A percentile compares a stretch with the other conserved stretches of the same genome.
These are phyloP conservation scores for Saccharomyces kudriavzevii DNA, from an alignment of 805 yeast genomes.

Conservation along the genomic window DNA sequence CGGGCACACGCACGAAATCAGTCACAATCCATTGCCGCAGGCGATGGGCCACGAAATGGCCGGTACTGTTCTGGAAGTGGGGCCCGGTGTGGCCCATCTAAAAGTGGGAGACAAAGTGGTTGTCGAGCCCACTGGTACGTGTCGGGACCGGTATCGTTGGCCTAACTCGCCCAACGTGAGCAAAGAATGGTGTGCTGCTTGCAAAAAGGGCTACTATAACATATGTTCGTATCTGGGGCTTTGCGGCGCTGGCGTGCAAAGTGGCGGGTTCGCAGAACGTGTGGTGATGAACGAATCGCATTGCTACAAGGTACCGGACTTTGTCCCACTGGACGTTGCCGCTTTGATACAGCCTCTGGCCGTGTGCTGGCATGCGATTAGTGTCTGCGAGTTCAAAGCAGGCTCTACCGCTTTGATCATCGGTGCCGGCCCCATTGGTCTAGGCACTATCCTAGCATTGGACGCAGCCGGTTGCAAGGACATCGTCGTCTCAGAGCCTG, in stretches of 20 bases:
- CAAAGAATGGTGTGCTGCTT: constrained; percentile 38
- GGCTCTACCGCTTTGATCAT: constrained; percentile 44
- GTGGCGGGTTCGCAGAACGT: constrained; percentile 50
- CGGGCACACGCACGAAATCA: constrained; percentile 33
- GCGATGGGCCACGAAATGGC: constrained; percentile 50
- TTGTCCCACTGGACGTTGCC: constrained; percentile 44
- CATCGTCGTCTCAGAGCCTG: constrained; percentile 49
- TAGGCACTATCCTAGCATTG: constrained; percentile 50
- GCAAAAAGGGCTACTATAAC: constrained; percentile 44
- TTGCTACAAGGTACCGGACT: constrained; percentile 33
- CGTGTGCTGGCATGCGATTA: constrained; percentile 52
- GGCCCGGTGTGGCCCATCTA: constrained; percentile 37
- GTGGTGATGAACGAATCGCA: constrained; percentile 35
- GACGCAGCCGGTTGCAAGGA: constrained; percentile 44
- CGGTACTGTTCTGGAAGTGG: constrained; percentile 39
- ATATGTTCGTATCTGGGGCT: constrained; percentile 43
- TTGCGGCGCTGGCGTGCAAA: constrained; percentile 48
- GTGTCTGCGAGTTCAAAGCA: constrained; percentile 36
- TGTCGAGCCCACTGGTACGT: constrained; percentile 55
- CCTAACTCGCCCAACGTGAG: constrained; percentile 27
- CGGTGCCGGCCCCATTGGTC: constrained; percentile 60
- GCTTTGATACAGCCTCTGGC: constrained; percentile 53
- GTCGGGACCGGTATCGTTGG: constrained; percentile 40
- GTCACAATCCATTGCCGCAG: constrained; percentile 36
- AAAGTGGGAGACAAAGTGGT: constrained; percentile 52